Evolutionary conservation across 495 filamentous ascomycete genomes (phyloP).

Genomic region (Jackrogersella minutella): DNA sequence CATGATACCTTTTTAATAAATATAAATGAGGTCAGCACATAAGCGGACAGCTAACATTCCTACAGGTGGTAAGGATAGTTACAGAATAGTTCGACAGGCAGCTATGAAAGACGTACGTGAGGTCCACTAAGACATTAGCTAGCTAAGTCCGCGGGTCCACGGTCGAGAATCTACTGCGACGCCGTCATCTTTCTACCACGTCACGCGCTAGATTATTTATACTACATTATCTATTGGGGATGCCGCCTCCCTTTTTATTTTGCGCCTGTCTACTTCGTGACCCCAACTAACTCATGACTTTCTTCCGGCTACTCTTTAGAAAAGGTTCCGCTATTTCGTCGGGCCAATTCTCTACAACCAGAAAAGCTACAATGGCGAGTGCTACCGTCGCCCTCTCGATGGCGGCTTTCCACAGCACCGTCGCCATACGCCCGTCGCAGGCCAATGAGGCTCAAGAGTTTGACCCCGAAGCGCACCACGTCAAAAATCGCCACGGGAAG

Average conservation of each 20-base stretch:
- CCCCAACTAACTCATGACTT: constrained; percentile 13
- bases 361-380: constrained; percentile 20
- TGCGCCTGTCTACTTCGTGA: neutral
- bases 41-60: too few relatives aligned
- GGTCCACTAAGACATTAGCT: too few relatives aligned
- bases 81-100: too few relatives aligned
- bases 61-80: too few relatives aligned
- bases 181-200: neutral
- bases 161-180: neutral
- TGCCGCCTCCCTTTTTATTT: neutral
- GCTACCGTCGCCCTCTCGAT: constrained; percentile 33
- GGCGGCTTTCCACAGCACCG: constrained; percentile 38
- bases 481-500: constrained; percentile 46
- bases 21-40: too few relatives aligned
- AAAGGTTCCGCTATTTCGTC: constrained; percentile 11
- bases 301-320: constrained; percentile 24
- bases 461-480: constrained; percentile 42
- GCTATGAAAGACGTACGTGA: neutral
- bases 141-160: neutral
- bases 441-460: constrained; percentile 39
- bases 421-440: constrained; percentile 32
- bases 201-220: neutral
- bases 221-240: neutral
- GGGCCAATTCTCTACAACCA: constrained; percentile 25
- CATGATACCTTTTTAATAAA: too few relatives aligned